These are phyloP conservation scores for Aspergillus quadrilineatus DNA, from an alignment of 2,329 filamentous ascomycete genomes.

Conservation along the genomic window DNA sequence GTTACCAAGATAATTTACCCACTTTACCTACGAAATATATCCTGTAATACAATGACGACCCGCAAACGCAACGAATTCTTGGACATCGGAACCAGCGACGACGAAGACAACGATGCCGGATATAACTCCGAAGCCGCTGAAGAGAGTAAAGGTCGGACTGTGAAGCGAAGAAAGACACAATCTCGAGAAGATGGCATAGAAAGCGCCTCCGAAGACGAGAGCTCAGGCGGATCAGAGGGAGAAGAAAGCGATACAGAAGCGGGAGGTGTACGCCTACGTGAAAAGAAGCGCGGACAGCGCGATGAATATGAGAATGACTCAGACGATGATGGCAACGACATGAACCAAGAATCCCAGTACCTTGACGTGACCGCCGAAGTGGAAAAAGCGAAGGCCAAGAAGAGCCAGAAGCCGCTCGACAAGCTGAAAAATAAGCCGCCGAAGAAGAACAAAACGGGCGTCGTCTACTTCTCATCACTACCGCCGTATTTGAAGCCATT, in stretches of 20 bases:
- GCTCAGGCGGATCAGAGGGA: conserved; percentile 11
- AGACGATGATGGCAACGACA: conserved; percentile 8
- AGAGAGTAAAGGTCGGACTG: conserved; percentile 39
- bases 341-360: conserved; percentile 14
- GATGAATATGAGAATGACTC: not conserved
- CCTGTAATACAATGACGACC: conserved; percentile 32
- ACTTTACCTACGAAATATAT: not conserved
- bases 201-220: conserved; percentile 17
- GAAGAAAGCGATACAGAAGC: conserved; percentile 20
- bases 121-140: conserved; percentile 48
- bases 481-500: conserved; percentile 51
- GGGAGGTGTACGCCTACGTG: conserved; percentile 13
- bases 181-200: conserved; percentile 40
- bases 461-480: conserved; percentile 47
- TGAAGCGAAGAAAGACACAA: conserved; percentile 34
- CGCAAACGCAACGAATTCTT: conserved; percentile 42
- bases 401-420: conserved; percentile 16
- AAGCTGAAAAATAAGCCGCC: conserved; percentile 29
- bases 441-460: conserved; percentile 39
- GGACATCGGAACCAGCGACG: conserved; percentile 39
- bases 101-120: conserved; percentile 40
- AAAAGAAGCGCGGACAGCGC: conserved; percentile 10
- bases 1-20: not conserved
- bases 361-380: conserved; percentile 15
- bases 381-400: conserved; percentile 8